Evolutionary conservation across 2,329 filamentous ascomycete species (phyloP).

Genomic region (Ophiostoma ips): DNA sequence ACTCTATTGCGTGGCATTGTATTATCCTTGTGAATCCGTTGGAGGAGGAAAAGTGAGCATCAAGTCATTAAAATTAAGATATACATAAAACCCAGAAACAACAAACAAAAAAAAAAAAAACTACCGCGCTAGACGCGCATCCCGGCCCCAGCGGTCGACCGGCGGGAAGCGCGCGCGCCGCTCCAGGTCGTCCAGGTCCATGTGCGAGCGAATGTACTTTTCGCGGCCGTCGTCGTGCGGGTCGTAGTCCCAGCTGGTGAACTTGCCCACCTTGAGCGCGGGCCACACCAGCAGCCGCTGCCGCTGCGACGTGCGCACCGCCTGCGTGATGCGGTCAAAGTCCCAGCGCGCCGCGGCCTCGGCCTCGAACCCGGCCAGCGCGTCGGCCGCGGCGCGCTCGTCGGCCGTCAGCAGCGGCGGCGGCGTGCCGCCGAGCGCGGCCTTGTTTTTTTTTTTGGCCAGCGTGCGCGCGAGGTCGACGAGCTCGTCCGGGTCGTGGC

Average conservation of each 20-base stretch:
- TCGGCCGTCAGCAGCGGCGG: slow-evolving; percentile 22
- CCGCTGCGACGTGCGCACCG: slow-evolving; percentile 66
- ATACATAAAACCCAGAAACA: background rate
- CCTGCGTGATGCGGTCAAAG: slow-evolving; percentile 59
- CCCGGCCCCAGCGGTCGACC: slow-evolving; percentile 41
- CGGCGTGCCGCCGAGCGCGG: slow-evolving; percentile 14
- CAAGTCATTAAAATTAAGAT: too few relatives aligned
- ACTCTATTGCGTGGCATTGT: too few relatives aligned
- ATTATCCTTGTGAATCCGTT: too few relatives aligned
- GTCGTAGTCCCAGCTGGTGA: slow-evolving; percentile 77
- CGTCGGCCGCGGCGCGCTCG: slow-evolving; percentile 31
- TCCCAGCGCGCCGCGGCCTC: slow-evolving; percentile 72
- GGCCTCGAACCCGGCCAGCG: slow-evolving; percentile 52
- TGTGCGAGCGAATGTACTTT: slow-evolving; percentile 75
- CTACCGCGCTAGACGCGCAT: slow-evolving; percentile 19
- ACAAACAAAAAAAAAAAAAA: background rate
- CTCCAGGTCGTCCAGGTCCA: slow-evolving; percentile 69
- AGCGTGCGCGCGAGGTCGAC: slow-evolving; percentile 49
- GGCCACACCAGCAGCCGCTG: slow-evolving; percentile 66
- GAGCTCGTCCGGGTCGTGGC: slow-evolving; percentile 61
- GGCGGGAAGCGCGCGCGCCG: slow-evolving; percentile 58
- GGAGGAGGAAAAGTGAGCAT: too few relatives aligned
- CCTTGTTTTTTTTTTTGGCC: slow-evolving; percentile 23
- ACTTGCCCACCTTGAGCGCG: slow-evolving; percentile 60
- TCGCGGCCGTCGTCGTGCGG: slow-evolving; percentile 54